phyloP scores from a whole-genome alignment of 73 alveolate genomes.

The Paramecium primaurelia region DNA sequence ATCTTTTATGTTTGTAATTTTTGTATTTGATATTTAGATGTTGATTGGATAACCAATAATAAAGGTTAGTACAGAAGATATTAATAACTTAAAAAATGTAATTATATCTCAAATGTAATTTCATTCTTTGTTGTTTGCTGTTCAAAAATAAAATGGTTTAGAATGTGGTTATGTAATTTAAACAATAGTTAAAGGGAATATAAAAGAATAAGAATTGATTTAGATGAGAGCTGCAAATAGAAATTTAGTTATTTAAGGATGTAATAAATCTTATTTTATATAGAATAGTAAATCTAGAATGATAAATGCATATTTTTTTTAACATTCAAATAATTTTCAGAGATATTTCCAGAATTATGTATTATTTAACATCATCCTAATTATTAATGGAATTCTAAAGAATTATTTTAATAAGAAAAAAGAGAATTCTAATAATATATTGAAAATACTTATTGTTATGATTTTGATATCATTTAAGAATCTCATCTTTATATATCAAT shows the following conservation, averaged over 20 bases:
- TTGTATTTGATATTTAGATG: background rate
- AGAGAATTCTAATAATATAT: background rate
- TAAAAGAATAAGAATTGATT: background rate
- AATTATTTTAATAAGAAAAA: background rate
- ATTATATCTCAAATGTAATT: background rate
- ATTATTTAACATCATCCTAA: background rate
- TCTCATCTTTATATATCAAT: background rate
- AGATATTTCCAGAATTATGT: background rate
- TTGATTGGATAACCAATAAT: background rate
- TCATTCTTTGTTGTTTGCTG: background rate
- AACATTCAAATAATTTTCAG: background rate
- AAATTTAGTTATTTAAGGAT: background rate
- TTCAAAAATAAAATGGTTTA: background rate
- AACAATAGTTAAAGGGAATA: background rate
- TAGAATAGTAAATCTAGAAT: background rate
- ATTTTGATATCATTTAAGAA: background rate
- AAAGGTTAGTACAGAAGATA: background rate
- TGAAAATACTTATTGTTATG: background rate
- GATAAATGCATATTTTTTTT: constrained; percentile 1
- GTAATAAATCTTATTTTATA: background rate
- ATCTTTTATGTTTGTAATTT: background rate
- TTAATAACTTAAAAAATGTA: background rate
- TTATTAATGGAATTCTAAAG: background rate
- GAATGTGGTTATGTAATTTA: background rate
- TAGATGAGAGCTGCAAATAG: constrained; percentile 3